Evolutionary conservation across 1,284 basidiomycete genomes (phyloP), one percentile per base, ranked within the genome.

Genomic region (Naganishia sp.): DNA sequence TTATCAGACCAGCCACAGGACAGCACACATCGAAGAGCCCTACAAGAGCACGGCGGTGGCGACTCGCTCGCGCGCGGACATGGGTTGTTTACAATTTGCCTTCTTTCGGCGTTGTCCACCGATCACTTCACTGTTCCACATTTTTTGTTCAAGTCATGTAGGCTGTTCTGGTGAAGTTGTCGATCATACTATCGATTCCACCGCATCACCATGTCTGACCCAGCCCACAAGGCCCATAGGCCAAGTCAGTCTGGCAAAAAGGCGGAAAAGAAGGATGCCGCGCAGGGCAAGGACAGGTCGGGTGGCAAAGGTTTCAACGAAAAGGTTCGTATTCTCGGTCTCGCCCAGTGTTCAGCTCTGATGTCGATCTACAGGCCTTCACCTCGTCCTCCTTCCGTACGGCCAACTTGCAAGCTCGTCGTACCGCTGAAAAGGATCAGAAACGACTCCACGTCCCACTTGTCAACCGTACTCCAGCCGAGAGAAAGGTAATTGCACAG

Each of bases 401-500:
- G 56, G 94, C 93, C 49, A 92, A 97, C 74, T 84, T 87, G 56
- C 90, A 94, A 75, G 93, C 92, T 15, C 85, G 94, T 18, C 85
- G 94, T 54, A 95, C 92, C 67, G 94, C 88, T 39, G 96, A 99
- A 76, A 87, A 88, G 67, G 92, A 97, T 75, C 95, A 99, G 79
- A 92, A 92, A 13, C 85, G 94, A 45, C 85, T 98, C 1, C 96
- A 99, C 80, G 96, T 99, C 2, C 96, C 96, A 5, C 85, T 97
- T 41, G 90, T 98, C 57, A 90, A 98, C 77, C 86, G 96, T 66
- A 97, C 94, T 10, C 93, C 94, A 3, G 90, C 92, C 63, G 90
- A 93, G 69, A 85, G 77, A 35, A 80, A 80, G 68, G 75, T 79
- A 15, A 77, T 78, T 0, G 67, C 64, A 6, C 73, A 76, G 65